Percentiles rank a stretch among this genome's conserved stretches.
Conservation (phyloP, 306 rosid genomes). For the Vachellia collinsii region DNA sequence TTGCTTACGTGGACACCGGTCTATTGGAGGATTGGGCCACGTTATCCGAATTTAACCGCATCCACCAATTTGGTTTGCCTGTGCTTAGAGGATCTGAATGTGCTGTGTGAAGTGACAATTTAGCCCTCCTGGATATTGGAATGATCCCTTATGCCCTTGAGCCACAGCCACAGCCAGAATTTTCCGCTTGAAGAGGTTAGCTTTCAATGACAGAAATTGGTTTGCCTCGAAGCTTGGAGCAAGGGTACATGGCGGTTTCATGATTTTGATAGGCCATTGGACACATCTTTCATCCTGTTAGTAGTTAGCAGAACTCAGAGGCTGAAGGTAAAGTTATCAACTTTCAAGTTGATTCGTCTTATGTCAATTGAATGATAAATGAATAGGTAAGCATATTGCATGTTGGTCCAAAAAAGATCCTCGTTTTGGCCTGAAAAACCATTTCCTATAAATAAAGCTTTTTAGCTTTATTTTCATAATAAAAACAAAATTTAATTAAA, state of each 20-base stretch:
- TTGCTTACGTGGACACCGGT: slow-evolving; percentile 24
- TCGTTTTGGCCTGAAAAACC: background rate
- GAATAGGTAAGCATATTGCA: background rate
- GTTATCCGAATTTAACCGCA: slow-evolving; percentile 33
- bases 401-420: background rate
- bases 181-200: background rate
- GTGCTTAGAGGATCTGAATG: background rate
- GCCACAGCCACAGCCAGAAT: background rate
- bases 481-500: background rate
- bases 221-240: background rate
- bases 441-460: background rate
- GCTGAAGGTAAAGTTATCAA: background rate
- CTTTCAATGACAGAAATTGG: slow-evolving; percentile 6
- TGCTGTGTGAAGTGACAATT: background rate
- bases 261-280: background rate
- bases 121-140: slow-evolving; percentile 11
- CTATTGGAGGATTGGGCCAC: slow-evolving; percentile 32
- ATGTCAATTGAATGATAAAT: background rate
- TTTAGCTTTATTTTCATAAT: background rate
- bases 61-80: slow-evolving; percentile 26
- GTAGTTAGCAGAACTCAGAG: background rate
- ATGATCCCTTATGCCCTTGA: slow-evolving; percentile 24
- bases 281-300: background rate
- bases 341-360: background rate
- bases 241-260: background rate